These are phyloP conservation scores for Kwoniella pini DNA, from an alignment of 768 basidiomycete species.

Conservation along the genomic window DNA sequence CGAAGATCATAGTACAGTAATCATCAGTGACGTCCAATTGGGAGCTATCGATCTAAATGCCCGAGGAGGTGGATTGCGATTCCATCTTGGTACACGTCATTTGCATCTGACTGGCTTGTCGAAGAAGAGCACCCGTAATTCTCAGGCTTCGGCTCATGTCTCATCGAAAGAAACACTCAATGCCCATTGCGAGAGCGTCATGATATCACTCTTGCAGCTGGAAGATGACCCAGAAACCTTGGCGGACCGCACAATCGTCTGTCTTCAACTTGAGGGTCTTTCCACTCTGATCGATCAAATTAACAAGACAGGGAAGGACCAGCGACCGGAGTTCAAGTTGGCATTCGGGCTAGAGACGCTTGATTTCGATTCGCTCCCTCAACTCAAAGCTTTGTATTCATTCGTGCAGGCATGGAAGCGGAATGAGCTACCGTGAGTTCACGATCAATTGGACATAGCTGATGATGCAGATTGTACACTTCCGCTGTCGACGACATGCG, in stretches of 20 bases:
- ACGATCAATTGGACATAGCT: background rate
- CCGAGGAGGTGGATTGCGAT: constrained; percentile 6
- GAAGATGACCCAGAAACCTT: background rate
- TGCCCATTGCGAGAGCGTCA: constrained; percentile 1
- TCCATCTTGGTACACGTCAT: background rate
- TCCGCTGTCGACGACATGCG: constrained; percentile 1
- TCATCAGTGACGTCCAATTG: constrained; percentile 5
- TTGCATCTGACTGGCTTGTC: constrained; percentile 1
- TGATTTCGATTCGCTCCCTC: constrained; percentile 35
- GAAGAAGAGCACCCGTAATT: background rate
- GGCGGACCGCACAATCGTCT: constrained; percentile 8
- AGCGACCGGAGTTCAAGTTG: constrained; percentile 9
- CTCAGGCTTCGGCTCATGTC: background rate
- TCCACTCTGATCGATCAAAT: background rate
- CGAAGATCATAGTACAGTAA: background rate
- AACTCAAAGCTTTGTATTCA: constrained; percentile 29
- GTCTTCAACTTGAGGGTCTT: constrained; percentile 7
- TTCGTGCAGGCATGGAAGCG: constrained; percentile 34
- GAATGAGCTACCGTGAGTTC: constrained; percentile 18
- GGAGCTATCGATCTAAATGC: constrained; percentile 7
- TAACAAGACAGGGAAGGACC: background rate
- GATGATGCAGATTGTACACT: constrained; percentile 4
- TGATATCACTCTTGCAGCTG: constrained; percentile 5
- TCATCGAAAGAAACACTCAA: constrained; percentile 1
- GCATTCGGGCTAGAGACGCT: constrained; percentile 17